Conservation (phyloP, 2,329 filamentous ascomycete species). For the Paracoccidioides lutzii region DNA sequence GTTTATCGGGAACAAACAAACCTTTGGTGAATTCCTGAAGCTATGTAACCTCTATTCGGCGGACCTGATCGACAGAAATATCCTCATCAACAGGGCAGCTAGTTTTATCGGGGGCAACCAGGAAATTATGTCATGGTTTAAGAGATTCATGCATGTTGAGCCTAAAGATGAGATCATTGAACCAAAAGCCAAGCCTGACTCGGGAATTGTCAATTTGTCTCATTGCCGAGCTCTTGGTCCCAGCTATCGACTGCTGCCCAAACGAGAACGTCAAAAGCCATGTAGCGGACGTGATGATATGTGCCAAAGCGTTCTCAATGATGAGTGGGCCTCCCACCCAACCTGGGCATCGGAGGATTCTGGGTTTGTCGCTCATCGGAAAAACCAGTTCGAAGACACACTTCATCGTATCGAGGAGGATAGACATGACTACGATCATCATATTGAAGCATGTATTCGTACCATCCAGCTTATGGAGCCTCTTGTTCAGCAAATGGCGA, state of each 20-base stretch:
- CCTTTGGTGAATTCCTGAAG: slow-evolving; percentile 92
- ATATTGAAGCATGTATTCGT: slow-evolving; percentile 87
- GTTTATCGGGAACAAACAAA: slow-evolving; percentile 80
- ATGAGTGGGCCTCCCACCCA: slow-evolving; percentile 96
- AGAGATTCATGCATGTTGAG: slow-evolving; percentile 61
- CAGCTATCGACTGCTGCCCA: slow-evolving; percentile 85
- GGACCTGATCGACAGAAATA: slow-evolving; percentile 75
- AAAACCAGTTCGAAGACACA: slow-evolving; percentile 89
- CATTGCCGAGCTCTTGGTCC: slow-evolving; percentile 93
- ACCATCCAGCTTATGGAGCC: slow-evolving; percentile 94
- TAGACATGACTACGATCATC: slow-evolving; percentile 95
- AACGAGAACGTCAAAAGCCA: slow-evolving; percentile 75
- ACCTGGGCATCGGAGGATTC: slow-evolving; percentile 98
- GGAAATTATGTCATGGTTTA: slow-evolving; percentile 83
- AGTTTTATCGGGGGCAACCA: slow-evolving; percentile 78
- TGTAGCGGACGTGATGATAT: slow-evolving; percentile 93
- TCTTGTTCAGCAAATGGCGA: slow-evolving; percentile 77
- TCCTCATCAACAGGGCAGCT: slow-evolving; percentile 68
- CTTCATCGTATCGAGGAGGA: slow-evolving; percentile 96
- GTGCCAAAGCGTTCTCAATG: slow-evolving; percentile 84
- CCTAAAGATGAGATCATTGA: slow-evolving; percentile 66
- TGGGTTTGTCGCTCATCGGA: slow-evolving; percentile 92
- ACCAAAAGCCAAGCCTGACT: slow-evolving; percentile 59
- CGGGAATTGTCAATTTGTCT: slow-evolving; percentile 74
- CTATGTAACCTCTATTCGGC: slow-evolving; percentile 91